Evolutionary conservation across 148 eudicot genomes (phyloP), one percentile per base, ranked within the genome.

Genomic region (Cornus suecica): DNA sequence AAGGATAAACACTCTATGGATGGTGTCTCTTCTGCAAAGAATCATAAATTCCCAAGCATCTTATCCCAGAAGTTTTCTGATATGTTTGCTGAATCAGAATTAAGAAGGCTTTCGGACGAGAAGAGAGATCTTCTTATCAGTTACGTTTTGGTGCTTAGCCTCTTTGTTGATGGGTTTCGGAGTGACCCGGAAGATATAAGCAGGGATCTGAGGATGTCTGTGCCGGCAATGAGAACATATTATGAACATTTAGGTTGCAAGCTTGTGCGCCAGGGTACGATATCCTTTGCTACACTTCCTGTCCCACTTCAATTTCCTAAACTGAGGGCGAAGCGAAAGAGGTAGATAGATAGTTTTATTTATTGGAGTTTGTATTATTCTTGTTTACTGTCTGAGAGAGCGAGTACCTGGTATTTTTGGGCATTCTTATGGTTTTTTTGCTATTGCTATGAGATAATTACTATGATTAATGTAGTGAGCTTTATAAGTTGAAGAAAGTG

Each of bases 181-280:
- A 86, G 90, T 13, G 89, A 90, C 68, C 83, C 86, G 28, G 58
- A 78, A 9, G 99, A 95, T 73, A 95, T 95, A 80, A 88, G 92
- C 23, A 85, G 70, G 82, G 99, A 95, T 77, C 81, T 95, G 66
- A 90, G 85, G 82, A 88, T 88, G 88, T 66, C 82, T 68, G 32
- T 76, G 8, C 0, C 70, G 10, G 74, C 45, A 15, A 10, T 93
- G 27, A 90, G 90, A 73, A 78, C 84, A 20, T 84, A 88, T 80
- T 84, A 73, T 24, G 82, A 83, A 56, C 82, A 81, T 51, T 74
- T 95, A 71, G 99, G 99, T 14, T 95, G 99, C 90, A 87, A 89
- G 81, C 70, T 87, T 76, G 79, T 67, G 73, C 72, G 81, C 2
- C 78, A 75, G 65, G 82, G 83, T 29, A 69, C 32, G 7, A 29